Conservation (phyloP, 169 alveolate species). For the Blepharisma undulans region DNA sequence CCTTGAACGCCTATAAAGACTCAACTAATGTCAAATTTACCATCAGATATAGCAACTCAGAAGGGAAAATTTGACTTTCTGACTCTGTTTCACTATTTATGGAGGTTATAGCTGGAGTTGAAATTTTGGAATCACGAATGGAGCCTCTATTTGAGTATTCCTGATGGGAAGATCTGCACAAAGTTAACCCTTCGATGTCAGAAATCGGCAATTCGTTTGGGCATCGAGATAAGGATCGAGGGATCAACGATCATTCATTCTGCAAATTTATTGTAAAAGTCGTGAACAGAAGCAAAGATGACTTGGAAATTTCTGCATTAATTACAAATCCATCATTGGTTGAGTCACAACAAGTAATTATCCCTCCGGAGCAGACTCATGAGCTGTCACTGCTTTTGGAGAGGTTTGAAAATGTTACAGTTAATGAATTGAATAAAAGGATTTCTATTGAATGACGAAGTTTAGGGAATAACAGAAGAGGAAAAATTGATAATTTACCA, state of each 20-base stretch:
- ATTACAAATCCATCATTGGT: neutral
- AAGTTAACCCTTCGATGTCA: conserved; percentile 34
- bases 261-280: neutral
- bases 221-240: neutral
- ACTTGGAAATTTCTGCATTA: neutral
- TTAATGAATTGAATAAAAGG: neutral
- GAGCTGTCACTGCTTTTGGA: neutral
- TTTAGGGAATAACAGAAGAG: conserved; percentile 10
- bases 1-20: neutral
- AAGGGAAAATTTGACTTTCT: neutral
- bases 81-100: neutral
- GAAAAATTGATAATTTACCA: neutral
- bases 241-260: neutral
- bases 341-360: neutral
- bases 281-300: neutral
- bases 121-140: neutral
- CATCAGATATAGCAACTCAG: conserved; percentile 19
- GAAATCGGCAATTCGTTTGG: neutral
- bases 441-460: neutral
- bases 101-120: conserved; percentile 18
- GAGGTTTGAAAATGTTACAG: neutral
- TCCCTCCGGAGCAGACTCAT: neutral
- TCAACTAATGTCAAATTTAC: neutral
- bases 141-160: conserved; percentile 10
- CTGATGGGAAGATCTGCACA: neutral